phyloP scores from a whole-genome alignment of 2,329 filamentous ascomycete genomes.

The Exophiala dermatitidis region DNA sequence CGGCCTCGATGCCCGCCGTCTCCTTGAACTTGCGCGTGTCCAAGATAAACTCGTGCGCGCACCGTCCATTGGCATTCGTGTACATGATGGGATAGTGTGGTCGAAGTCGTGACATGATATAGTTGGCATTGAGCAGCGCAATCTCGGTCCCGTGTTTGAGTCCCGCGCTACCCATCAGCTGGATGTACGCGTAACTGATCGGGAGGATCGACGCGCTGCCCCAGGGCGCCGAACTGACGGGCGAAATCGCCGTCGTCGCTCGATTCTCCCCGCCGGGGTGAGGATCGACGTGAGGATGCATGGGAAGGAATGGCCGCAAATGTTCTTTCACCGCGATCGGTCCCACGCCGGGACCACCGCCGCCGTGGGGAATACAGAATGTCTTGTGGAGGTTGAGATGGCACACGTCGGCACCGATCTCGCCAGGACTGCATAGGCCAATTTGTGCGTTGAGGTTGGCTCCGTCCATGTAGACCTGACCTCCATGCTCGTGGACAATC shows the following conservation, averaged over 20 bases:
- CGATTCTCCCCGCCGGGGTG: constrained; percentile 25
- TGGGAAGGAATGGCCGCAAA: constrained; percentile 68
- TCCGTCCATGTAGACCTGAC: constrained; percentile 97
- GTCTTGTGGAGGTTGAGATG: constrained; percentile 98
- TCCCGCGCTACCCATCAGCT: constrained; percentile 79
- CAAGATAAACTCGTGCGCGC: constrained; percentile 95
- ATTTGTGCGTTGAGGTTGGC: constrained; percentile 99
- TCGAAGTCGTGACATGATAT: constrained; percentile 80
- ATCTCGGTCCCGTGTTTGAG: constrained; percentile 85
- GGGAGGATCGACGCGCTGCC: constrained; percentile 87
- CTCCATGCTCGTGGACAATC: constrained; percentile 77
- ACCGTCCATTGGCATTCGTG: constrained; percentile 79
- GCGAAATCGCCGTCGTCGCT: constrained; percentile 50
- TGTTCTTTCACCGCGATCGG: constrained; percentile 87
- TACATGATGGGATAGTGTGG: constrained; percentile 88
- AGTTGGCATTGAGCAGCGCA: constrained; percentile 93
- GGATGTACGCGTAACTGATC: constrained; percentile 92
- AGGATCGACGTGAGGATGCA: constrained; percentile 53
- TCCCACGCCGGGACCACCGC: constrained; percentile 86
- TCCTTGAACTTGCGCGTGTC: constrained; percentile 81
- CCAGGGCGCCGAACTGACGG: constrained; percentile 74
- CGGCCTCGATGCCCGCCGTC: constrained; percentile 74
- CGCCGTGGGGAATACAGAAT: constrained; percentile 95
- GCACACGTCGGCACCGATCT: constrained; percentile 93
- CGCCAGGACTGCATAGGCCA: constrained; percentile 85